These are phyloP conservation scores for Saccharomycopsis sp. DNA, from an alignment of 805 yeast species.

Conservation along the genomic window DNA sequence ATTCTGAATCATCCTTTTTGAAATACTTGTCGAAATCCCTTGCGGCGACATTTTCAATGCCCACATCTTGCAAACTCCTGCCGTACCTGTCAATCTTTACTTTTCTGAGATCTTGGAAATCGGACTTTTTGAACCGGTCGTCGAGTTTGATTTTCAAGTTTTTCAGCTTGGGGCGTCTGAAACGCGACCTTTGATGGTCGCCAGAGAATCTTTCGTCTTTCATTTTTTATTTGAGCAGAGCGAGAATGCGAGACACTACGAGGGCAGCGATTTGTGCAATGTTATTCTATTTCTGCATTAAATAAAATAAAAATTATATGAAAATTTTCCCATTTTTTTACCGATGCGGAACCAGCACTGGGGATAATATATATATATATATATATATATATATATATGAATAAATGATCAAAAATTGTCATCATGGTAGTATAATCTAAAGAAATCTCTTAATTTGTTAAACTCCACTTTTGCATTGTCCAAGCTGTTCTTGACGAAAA, in stretches of 20 bases:
- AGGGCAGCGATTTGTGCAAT: too few relatives aligned
- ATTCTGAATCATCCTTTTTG: constrained; percentile 33
- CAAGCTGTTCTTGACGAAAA: constrained; percentile 45
- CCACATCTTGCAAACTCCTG: constrained; percentile 43
- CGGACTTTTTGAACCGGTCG: constrained; percentile 66
- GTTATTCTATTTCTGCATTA: too few relatives aligned
- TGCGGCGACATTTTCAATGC: constrained; percentile 32
- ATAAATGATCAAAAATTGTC: neutral
- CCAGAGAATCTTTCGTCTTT: constrained; percentile 77
- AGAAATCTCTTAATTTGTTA: constrained; percentile 33
- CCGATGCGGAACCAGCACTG: too few relatives aligned
- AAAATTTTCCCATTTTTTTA: too few relatives aligned
- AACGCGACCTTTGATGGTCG: constrained; percentile 82
- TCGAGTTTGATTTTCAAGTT: constrained; percentile 73
- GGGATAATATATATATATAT: neutral
- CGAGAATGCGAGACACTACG: too few relatives aligned
- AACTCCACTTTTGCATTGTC: constrained; percentile 43
- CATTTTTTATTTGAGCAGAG: too few relatives aligned
- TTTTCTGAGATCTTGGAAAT: constrained; percentile 46
- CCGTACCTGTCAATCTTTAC: constrained; percentile 83
- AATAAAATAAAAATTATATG: too few relatives aligned
- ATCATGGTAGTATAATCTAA: constrained; percentile 1
- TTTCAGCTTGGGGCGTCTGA: constrained; percentile 61
- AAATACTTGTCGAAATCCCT: constrained; percentile 59
- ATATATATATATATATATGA: neutral